A percentile compares a stretch with the other conserved stretches of the same genome.
phyloP scores from a whole-genome alignment of 2,329 filamentous ascomycete genomes.

The Camptophora hylomeconis region DNA sequence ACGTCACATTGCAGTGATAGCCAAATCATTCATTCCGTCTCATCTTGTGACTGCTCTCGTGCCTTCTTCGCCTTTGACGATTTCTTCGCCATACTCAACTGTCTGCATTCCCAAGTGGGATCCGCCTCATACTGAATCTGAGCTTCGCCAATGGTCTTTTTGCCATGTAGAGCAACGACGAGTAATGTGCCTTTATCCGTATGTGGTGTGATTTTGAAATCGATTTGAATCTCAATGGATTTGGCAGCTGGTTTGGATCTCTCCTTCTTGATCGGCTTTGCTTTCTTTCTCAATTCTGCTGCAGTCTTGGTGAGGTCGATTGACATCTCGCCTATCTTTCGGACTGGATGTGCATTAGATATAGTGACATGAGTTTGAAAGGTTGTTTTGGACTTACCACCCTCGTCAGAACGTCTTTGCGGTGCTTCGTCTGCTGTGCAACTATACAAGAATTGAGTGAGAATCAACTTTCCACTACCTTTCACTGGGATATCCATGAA shows the following conservation, averaged over 20 bases:
- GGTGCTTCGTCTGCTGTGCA: neutral
- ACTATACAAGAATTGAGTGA: neutral
- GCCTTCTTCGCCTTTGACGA: too few species aligned
- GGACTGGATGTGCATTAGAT: neutral
- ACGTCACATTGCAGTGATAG: too few species aligned
- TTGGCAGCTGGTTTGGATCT: neutral
- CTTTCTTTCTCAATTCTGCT: neutral
- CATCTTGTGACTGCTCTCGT: too few species aligned
- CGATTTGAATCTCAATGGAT: neutral
- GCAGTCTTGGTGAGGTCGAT: neutral
- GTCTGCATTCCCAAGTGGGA: too few species aligned
- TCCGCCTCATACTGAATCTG: constrained; percentile 2
- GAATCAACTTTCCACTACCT: neutral
- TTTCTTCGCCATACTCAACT: too few species aligned
- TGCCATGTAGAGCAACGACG: neutral
- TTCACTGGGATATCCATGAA: too few species aligned
- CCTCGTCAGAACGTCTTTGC: neutral
- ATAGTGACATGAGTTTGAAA: neutral
- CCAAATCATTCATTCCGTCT: too few species aligned
- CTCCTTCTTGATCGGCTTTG: neutral
- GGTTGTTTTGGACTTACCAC: neutral
- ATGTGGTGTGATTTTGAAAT: neutral
- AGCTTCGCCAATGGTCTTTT: neutral
- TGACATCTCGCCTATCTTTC: neutral
- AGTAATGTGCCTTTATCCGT: neutral